Evolutionary conservation across 2,329 filamentous ascomycete species (phyloP).

Genomic region (Lecanicillium sp.): DNA sequence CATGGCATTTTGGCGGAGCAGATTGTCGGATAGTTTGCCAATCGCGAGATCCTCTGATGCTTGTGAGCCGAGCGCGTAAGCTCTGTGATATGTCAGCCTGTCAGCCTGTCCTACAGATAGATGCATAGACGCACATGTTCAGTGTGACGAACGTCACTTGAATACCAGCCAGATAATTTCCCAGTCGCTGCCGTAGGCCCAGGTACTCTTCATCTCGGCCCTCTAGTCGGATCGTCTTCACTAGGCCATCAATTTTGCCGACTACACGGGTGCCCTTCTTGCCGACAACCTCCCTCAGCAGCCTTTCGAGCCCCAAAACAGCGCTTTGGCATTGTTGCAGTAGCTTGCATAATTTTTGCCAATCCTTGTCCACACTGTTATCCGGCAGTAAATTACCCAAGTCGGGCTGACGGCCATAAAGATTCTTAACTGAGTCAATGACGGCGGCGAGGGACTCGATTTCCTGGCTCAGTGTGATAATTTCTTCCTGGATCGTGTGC

Average conservation of each 20-base stretch:
- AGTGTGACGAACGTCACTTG: neutral
- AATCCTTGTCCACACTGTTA: neutral
- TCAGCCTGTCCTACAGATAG: no score
- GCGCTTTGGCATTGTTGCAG: neutral
- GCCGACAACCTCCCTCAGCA: neutral
- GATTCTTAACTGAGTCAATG: slow-evolving; percentile 1
- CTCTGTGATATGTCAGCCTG: neutral
- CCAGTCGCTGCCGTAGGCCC: slow-evolving; percentile 3
- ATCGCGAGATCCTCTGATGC: neutral
- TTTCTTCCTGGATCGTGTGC: slow-evolving; percentile 2
- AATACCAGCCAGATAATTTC: neutral
- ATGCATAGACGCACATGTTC: neutral
- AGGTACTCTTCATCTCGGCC: slow-evolving; percentile 1
- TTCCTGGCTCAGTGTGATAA: slow-evolving; percentile 1
- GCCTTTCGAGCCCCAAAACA: neutral
- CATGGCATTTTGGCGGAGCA: neutral
- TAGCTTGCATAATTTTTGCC: neutral
- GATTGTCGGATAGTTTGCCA: neutral
- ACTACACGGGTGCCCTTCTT: neutral
- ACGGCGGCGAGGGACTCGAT: neutral
- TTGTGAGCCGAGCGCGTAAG: neutral
- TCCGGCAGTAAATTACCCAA: neutral
- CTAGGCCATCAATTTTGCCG: slow-evolving; percentile 2
- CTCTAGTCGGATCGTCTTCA: neutral
- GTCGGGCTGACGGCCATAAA: neutral